Evolutionary conservation across 2,329 filamentous ascomycete genomes (phyloP).

Genomic region (Fusarium circinatum): DNA sequence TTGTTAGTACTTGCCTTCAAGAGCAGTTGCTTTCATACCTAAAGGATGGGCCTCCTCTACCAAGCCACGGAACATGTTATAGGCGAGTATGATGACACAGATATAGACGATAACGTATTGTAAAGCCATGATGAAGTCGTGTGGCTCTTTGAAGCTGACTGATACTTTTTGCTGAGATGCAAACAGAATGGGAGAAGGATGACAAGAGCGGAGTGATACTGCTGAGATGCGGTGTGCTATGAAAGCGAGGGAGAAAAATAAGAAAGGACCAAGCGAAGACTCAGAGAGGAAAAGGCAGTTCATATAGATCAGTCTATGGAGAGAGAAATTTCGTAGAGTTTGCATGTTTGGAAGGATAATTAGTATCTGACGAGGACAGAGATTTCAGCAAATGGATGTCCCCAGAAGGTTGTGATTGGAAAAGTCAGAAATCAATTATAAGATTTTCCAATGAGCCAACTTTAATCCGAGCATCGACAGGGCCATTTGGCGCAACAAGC

Average conservation of each 20-base stretch:
- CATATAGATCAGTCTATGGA: background rate
- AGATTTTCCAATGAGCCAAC: accelerated
- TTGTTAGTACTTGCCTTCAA: background rate
- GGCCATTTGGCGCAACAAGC: accelerated
- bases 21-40: background rate
- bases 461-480: background rate
- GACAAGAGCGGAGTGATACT: background rate
- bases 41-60: background rate
- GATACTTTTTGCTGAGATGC: background rate
- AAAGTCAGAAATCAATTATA: background rate
- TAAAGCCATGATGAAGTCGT: background rate
- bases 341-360: background rate
- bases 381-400: background rate
- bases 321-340: background rate
- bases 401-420: too few species aligned
- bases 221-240: background rate
- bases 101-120: background rate
- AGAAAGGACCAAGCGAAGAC: too few species aligned
- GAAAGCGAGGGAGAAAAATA: too few species aligned
- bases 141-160: background rate
- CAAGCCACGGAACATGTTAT: background rate
- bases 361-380: background rate
- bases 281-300: background rate
- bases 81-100: background rate
- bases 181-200: background rate